Conservation (phyloP, 2,329 filamentous ascomycete genomes). For the Xylaria sp. region DNA sequence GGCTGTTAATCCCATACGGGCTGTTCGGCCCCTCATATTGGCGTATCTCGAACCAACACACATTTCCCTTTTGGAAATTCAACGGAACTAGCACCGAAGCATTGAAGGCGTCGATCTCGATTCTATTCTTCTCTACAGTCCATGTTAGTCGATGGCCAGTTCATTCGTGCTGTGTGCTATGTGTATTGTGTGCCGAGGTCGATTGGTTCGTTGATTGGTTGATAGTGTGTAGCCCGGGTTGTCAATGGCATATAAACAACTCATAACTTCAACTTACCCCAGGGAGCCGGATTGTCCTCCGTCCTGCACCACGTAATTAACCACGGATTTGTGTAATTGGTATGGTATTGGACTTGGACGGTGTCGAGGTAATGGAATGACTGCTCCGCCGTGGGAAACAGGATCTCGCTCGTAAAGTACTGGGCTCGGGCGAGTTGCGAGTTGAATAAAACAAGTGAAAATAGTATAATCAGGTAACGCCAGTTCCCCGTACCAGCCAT, state of each 20-base stretch:
- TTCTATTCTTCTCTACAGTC: neutral
- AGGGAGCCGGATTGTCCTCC: neutral
- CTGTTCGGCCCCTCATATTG: neutral
- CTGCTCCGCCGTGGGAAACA: neutral
- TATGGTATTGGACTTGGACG: neutral
- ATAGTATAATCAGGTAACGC: neutral
- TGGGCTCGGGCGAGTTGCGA: neutral
- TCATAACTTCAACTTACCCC: conserved; percentile 5
- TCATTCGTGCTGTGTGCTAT: too few relatives aligned
- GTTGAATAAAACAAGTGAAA: neutral
- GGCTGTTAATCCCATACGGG: neutral
- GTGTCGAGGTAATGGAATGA: neutral
- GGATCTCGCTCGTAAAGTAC: too few relatives aligned
- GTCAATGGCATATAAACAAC: too few relatives aligned
- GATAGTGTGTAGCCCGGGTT: too few relatives aligned
- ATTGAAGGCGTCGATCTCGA: neutral
- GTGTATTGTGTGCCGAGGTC: too few relatives aligned
- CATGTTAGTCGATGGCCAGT: neutral
- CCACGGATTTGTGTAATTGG: neutral
- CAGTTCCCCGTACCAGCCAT: conserved; percentile 4
- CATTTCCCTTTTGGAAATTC: neutral
- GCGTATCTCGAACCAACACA: conserved; percentile 3
- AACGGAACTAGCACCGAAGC: neutral
- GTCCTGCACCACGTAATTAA: neutral
- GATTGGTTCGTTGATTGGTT: too few relatives aligned